Conservation (phyloP, 495 filamentous ascomycete species). For the Entonaema liquescens region DNA sequence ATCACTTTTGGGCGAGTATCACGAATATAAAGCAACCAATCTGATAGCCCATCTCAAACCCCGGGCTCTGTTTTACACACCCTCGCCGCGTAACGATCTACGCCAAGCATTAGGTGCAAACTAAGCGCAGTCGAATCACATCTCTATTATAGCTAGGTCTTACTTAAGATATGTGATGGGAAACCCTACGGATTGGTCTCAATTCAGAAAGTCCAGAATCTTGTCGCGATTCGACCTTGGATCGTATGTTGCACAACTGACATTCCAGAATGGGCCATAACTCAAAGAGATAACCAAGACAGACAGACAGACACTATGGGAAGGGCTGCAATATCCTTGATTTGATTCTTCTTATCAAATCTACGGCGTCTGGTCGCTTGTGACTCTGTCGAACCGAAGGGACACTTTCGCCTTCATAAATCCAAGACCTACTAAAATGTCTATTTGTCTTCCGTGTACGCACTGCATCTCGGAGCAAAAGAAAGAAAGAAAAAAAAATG, state of each 20-base stretch:
- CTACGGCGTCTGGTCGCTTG: no score
- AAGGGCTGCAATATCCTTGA: no score
- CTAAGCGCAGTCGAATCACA: slow-evolving; percentile 36
- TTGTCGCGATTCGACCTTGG: not conserved
- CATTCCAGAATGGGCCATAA: slow-evolving; percentile 32
- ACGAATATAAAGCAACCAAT: slow-evolving; percentile 15
- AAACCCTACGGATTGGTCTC: slow-evolving; percentile 21
- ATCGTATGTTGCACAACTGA: slow-evolving; percentile 22
- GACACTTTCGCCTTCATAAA: slow-evolving; percentile 20
- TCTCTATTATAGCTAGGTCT: slow-evolving; percentile 24
- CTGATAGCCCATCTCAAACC: slow-evolving; percentile 20
- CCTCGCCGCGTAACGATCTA: slow-evolving; percentile 28
- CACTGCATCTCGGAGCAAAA: slow-evolving; percentile 30
- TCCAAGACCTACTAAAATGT: slow-evolving; percentile 7
- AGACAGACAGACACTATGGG: no score
- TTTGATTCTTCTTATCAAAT: not conserved
- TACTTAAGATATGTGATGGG: slow-evolving; percentile 27
- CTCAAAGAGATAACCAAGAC: not conserved
- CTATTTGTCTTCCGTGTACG: not conserved
- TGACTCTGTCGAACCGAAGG: slow-evolving; percentile 16
- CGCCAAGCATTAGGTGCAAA: slow-evolving; percentile 33
- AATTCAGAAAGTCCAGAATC: slow-evolving; percentile 23
- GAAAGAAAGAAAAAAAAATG: not conserved
- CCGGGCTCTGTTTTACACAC: slow-evolving; percentile 34
- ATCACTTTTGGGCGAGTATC: not conserved